Percentiles rank a stretch among this genome's conserved stretches.
These are phyloP conservation scores for Blastomyces parvus DNA, from an alignment of 2,329 filamentous ascomycete species.

Conservation along the genomic window DNA sequence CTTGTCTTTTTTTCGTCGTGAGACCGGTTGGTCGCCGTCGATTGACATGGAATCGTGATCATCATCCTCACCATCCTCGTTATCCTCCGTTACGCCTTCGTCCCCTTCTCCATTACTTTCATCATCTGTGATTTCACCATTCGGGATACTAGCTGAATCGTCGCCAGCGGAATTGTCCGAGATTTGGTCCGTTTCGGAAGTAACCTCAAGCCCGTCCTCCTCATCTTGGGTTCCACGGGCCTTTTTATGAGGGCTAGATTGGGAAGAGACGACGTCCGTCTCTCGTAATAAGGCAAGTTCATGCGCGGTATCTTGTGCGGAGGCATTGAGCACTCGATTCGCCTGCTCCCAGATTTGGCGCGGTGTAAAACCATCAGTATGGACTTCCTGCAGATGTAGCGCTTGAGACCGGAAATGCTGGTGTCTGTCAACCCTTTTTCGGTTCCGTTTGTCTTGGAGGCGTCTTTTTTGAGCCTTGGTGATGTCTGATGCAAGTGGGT, in stretches of 20 bases:
- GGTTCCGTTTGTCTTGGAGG: constrained; percentile 61
- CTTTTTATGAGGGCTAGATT: constrained; percentile 1
- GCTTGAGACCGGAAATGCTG: constrained; percentile 18
- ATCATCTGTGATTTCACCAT: background rate
- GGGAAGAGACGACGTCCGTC: constrained; percentile 13
- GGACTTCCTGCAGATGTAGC: constrained; percentile 71
- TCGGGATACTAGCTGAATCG: background rate
- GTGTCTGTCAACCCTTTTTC: constrained; percentile 55
- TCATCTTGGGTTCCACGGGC: background rate
- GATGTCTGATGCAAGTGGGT: constrained; percentile 65
- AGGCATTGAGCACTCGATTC: constrained; percentile 64
- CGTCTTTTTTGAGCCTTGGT: constrained; percentile 63
- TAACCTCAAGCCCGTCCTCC: background rate
- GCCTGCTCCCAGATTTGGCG: constrained; percentile 93
- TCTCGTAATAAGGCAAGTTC: constrained; percentile 32
- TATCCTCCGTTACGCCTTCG: background rate
- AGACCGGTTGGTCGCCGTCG: constrained; percentile 10
- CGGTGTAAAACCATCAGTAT: constrained; percentile 77
- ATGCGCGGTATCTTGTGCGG: constrained; percentile 46
- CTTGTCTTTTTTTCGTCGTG: constrained; percentile 21
- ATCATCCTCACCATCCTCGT: constrained; percentile 7
- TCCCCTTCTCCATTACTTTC: background rate
- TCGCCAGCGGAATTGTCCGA: background rate
- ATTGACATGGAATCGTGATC: constrained; percentile 8
- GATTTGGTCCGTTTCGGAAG: background rate